These are phyloP conservation scores for Dictyostelium brefeldianum DNA, from an alignment of 78 protist species.

Conservation along the genomic window DNA sequence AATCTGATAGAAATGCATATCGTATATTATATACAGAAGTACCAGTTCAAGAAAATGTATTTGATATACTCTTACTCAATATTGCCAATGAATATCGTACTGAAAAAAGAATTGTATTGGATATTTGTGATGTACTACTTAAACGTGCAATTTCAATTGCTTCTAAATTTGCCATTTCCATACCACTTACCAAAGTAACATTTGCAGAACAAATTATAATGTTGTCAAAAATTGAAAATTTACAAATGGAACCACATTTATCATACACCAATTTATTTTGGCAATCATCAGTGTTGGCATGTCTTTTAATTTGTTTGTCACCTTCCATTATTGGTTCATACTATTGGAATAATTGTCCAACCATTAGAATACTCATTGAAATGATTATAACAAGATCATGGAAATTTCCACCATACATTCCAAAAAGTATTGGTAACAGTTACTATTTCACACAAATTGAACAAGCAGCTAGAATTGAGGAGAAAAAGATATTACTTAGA, in stretches of 20 bases:
- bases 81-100: conserved; percentile 10
- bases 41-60: conserved; percentile 20
- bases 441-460: conserved; percentile 22
- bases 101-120: conserved; percentile 4
- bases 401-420: conserved; percentile 65
- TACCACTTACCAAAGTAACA: background rate
- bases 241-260: background rate
- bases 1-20: conserved; percentile 65
- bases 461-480: conserved; percentile 19
- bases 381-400: conserved; percentile 53
- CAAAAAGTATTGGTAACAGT: background rate
- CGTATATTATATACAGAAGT: conserved; percentile 37
- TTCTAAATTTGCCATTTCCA: background rate
- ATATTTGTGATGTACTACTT: conserved; percentile 15
- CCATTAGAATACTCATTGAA: conserved; percentile 40
- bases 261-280: conserved; percentile 37
- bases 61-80: conserved; percentile 1
- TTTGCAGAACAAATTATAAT: conserved; percentile 12
- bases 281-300: conserved; percentile 39
- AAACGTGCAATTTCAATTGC: conserved; percentile 8
- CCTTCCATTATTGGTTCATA: conserved; percentile 18
- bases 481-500: background rate
- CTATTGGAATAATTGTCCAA: conserved; percentile 54
- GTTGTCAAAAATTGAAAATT: conserved; percentile 37
- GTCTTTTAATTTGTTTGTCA: conserved; percentile 29